Conservation (phyloP, 768 basidiomycete genomes). For the Suillus subalutaceus region DNA sequence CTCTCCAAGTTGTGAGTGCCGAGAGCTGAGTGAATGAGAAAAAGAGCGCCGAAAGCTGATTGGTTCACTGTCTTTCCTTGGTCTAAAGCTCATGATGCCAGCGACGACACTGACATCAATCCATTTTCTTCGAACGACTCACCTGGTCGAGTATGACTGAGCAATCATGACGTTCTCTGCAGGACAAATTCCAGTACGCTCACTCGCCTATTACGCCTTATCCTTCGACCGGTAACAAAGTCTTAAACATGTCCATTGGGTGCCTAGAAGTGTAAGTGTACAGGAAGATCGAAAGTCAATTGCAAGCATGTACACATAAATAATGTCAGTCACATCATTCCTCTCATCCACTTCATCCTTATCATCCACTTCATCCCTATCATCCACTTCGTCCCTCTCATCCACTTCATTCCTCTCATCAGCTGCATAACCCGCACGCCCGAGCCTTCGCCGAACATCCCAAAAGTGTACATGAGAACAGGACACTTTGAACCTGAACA, state of each 20-base stretch:
- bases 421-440: background rate
- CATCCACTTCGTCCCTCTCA: too few relatives aligned
- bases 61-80: background rate
- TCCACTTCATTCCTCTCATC: too few relatives aligned
- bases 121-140: background rate
- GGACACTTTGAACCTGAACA: background rate
- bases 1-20: background rate
- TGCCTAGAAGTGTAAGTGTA: background rate
- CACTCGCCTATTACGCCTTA: too few relatives aligned
- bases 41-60: background rate
- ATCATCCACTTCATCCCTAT: too few relatives aligned
- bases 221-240: too few relatives aligned
- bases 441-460: background rate
- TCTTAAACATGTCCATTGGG: background rate
- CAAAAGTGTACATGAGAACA: background rate
- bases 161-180: background rate
- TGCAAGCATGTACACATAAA: background rate
- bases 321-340: too few relatives aligned
- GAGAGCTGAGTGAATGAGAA: background rate
- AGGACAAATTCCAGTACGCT: background rate
- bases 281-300: background rate
- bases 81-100: background rate
- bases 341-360: too few relatives aligned
- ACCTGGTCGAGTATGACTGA: background rate
- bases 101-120: background rate